Percentiles rank a stretch among this genome's conserved stretches.
Conservation (phyloP, 345 rosid species). For the Excoecaria cochinchinensis region DNA sequence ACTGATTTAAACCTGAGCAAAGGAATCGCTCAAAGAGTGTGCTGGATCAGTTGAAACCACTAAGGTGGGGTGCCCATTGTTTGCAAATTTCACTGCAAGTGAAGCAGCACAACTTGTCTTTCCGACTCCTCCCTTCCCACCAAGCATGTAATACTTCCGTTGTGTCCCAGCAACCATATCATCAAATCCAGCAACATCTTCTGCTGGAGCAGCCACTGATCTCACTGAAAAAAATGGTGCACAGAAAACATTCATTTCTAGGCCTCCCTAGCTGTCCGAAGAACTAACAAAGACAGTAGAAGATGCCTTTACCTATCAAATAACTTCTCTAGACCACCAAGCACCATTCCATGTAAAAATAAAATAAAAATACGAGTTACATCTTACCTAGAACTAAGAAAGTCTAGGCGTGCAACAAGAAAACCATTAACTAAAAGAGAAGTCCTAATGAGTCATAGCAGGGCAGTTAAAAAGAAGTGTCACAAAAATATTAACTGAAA, state of each 20-base stretch:
- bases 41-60: conserved; percentile 99
- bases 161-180: conserved; percentile 81
- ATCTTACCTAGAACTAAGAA: background rate
- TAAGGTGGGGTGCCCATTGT: conserved; percentile 93
- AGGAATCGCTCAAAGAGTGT: conserved; percentile 93
- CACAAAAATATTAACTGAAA: background rate
- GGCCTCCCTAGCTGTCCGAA: background rate
- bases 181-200: conserved; percentile 67
- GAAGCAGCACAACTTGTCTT: conserved; percentile 99
- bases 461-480: background rate
- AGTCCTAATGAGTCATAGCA: background rate
- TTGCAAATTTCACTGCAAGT: conserved; percentile 91
- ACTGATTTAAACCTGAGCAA: conserved; percentile 67
- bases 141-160: conserved; percentile 95
- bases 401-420: background rate
- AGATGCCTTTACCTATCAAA: background rate
- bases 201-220: conserved; percentile 80
- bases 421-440: background rate
- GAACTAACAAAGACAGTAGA: background rate
- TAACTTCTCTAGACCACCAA: background rate
- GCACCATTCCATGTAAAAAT: background rate
- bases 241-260: background rate
- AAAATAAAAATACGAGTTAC: background rate
- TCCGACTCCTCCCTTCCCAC: conserved; percentile 99
- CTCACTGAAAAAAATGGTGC: conserved; percentile 52